Percentiles rank a stretch among this genome's conserved stretches.
These are phyloP conservation scores for Rhodotorula sp. DNA, from an alignment of 1,284 basidiomycete species.

Conservation along the genomic window DNA sequence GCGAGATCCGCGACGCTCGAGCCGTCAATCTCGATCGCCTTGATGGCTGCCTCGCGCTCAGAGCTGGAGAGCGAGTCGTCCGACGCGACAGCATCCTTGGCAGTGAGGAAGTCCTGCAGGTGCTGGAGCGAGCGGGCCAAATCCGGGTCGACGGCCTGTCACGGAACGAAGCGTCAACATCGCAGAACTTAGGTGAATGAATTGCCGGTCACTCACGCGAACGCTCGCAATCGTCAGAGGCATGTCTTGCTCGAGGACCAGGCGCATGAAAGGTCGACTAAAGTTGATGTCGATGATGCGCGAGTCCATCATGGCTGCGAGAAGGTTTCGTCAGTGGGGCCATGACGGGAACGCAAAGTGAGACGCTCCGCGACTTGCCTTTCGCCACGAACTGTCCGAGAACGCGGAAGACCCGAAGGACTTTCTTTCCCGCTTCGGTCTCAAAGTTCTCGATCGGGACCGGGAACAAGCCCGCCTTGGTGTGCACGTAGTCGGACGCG, in stretches of 20 bases:
- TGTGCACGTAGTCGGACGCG: constrained; percentile 46
- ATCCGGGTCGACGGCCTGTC: constrained; percentile 64
- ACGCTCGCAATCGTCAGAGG: constrained; percentile 78
- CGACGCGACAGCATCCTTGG: constrained; percentile 53
- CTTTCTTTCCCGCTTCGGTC: constrained; percentile 43
- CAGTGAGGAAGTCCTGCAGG: constrained; percentile 60
- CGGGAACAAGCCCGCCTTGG: constrained; percentile 85
- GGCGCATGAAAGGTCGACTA: constrained; percentile 86
- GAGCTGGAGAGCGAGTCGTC: constrained; percentile 37
- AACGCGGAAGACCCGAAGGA: constrained; percentile 76
- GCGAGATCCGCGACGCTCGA: constrained; percentile 74
- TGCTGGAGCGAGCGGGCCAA: constrained; percentile 83
- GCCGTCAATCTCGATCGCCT: constrained; percentile 56
- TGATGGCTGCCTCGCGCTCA: constrained; percentile 49
- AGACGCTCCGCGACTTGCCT: constrained; percentile 32
- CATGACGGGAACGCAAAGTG: background rate
- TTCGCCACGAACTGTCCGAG: constrained; percentile 98
- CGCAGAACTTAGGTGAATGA: constrained; percentile 36
- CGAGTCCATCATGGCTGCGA: constrained; percentile 81
- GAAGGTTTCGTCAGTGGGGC: background rate
- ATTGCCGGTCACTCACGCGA: constrained; percentile 57
- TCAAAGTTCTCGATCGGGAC: constrained; percentile 64
- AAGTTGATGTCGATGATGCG: constrained; percentile 95
- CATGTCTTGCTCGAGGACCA: constrained; percentile 79
- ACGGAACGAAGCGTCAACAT: no score